phyloP scores from a whole-genome alignment of 2,329 filamentous ascomycete genomes.

The Alternaria gansuensis region DNA sequence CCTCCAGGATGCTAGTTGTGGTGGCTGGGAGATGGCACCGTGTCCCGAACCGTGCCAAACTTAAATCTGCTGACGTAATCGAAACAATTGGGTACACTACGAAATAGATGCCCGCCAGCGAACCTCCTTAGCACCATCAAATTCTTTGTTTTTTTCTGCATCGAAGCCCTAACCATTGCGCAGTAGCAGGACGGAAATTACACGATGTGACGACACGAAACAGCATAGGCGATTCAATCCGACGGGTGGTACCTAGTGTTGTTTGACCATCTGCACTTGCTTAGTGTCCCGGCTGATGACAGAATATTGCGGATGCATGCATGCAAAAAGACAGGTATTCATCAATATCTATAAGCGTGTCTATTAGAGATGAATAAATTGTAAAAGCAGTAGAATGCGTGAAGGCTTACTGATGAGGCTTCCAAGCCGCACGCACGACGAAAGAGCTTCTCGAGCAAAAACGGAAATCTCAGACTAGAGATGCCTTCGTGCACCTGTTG shows the following conservation, averaged over 20 bases:
- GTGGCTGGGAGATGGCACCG: not conserved
- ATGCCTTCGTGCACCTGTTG: not conserved
- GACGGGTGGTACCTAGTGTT: conserved; percentile 7
- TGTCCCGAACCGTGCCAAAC: not conserved
- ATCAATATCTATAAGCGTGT: not conserved
- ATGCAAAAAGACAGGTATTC: not conserved
- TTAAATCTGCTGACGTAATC: conserved; percentile 3
- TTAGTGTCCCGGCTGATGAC: conserved; percentile 3
- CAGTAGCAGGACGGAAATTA: not conserved
- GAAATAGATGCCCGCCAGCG: not conserved
- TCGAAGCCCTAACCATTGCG: not conserved
- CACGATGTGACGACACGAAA: conserved; percentile 4
- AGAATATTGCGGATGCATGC: not conserved
- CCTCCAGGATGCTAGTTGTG: not conserved
- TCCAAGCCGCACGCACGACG: not conserved
- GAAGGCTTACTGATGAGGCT: not conserved
- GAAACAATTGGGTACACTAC: not conserved
- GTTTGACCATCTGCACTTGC: conserved; percentile 6
- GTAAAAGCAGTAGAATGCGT: not conserved
- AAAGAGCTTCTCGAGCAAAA: not conserved
- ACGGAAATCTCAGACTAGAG: not conserved
- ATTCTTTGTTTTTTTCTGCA: conserved; percentile 4
- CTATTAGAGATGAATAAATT: too few species aligned
- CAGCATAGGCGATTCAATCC: conserved; percentile 2
- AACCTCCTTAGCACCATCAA: not conserved